Base-by-base conservation (phyloP, 2,329 filamentous ascomycete species). In the Apiospora pterosperma region DNA sequence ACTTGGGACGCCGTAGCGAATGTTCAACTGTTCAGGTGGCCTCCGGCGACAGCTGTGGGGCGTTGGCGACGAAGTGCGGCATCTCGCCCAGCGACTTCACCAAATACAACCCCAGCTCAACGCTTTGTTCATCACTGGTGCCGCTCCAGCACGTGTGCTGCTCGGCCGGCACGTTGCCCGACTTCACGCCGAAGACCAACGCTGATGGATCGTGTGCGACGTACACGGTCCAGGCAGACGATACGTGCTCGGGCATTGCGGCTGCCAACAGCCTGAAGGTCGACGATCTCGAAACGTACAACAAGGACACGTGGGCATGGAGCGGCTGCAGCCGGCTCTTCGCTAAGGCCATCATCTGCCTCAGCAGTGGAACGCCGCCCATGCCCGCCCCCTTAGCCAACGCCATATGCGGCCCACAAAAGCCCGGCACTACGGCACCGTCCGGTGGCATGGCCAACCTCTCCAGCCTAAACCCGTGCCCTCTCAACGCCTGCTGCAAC, bases 231-330 rank as follows among this genome's bases (percentile, higher is more conserved):
- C 36, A 39, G 3, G 11, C 48, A 61, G 38, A 38, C 58, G 19
- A 61, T 66, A 62, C 28, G 28, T 7, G 16, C 42, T 28, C 14
- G 44, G n/a, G n/a, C 10, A 34, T 36, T 10, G 52, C 52, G 1
- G 52, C 5, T 14, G 36, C 34, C 5, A 25, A 41, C 36, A 82
- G 63, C 14, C 5, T 61, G 14, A 61, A 21, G 10, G 23, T 25
- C 16, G n/a, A 38, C 1, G 36, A 78, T 4, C 69, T 81, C n/a
- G 70, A 76, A 36, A 62, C 67, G 3, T 76, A 73, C 62, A 81
- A 81, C 64, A 72, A 67, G 16, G 69, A 75, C 11, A 78, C 76
- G 21, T 81, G 77, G 76, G 59, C n/a, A 7, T 61, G 59, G 59
- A 38, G 16, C 5, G 59, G 59, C 16, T 61, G 59, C 34, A 5